Base-by-base conservation (phyloP, 75 land plant genomes). In the Cryptomeria japonica region DNA sequence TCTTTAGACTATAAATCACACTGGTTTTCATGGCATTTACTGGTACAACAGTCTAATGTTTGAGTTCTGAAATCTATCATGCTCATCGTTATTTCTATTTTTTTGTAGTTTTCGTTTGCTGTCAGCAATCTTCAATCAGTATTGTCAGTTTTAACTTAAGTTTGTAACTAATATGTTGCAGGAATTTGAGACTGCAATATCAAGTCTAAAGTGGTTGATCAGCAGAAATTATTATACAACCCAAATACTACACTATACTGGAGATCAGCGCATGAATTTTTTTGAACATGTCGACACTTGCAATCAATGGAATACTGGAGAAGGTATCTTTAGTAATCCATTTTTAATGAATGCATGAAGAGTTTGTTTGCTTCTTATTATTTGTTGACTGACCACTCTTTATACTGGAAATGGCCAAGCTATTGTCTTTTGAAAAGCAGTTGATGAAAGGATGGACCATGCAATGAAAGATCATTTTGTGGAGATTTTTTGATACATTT, bases 231-330 rank as follows among this genome's bases (percentile, higher is more conserved):
- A 38, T 46, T 36, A 19, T 78, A 32, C 7, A 70, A 37, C 46
- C 47, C 19, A 68, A 58, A 0, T 38, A 28, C 13, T 28, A 73
- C 15, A 47, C 36, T 41, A 46, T 86, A 41, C 32, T 78, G 75
- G 41, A 44, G 80, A 76, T 34, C 31, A 7, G 55, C 34, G 58
- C 83, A 58, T 70, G 85, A 64, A 14, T 86, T 83, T 80, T 88
- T 64, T 90, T 88, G 76, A 91, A 91, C 76, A 95, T 95, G 96
- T 93, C 96, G 87, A 94, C 87, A 85, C 77, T 91, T 75, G 82
- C 93, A n/a, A 89, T 95, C 49, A 91, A 90, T 47, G 84, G 90
- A 83, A 95, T 95, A 83, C 89, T 95, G 44, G 96, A 95, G 80
- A 95, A 95, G 96, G 96, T 95, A 86, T 55, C 53, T 44, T 44